Percentiles rank a stretch among this genome's conserved stretches.
These are phyloP conservation scores for Penicillium psychrosexuale DNA, from an alignment of 2,329 filamentous ascomycete genomes.

Conservation along the genomic window DNA sequence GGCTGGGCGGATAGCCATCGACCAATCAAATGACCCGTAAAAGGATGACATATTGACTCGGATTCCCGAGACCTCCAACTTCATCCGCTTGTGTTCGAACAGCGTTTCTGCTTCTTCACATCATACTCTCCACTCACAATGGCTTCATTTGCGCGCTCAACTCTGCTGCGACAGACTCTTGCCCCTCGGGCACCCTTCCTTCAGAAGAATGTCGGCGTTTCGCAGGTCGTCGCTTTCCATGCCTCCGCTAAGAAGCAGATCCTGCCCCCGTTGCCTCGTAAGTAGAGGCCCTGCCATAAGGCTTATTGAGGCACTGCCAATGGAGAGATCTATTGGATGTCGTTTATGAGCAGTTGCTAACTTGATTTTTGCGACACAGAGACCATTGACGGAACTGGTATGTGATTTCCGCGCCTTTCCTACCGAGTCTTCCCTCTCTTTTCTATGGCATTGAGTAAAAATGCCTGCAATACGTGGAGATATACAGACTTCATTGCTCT, in stretches of 20 bases:
- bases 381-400: constrained; percentile 72
- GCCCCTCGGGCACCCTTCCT: constrained; percentile 35
- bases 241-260: constrained; percentile 71
- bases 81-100: constrained; percentile 26
- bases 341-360: constrained; percentile 42
- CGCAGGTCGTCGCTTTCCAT: constrained; percentile 77
- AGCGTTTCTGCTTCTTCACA: constrained; percentile 16
- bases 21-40: constrained; percentile 38
- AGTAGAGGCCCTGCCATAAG: constrained; percentile 38
- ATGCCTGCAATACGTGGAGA: background rate
- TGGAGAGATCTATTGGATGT: background rate
- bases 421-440: constrained; percentile 3
- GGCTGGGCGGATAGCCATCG: constrained; percentile 34
- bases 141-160: constrained; percentile 42
- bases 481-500: background rate
- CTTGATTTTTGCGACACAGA: constrained; percentile 50
- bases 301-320: background rate
- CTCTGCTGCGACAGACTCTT: constrained; percentile 37
- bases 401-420: constrained; percentile 23
- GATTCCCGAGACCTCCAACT: constrained; percentile 41
- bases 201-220: constrained; percentile 36
- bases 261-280: constrained; percentile 82
- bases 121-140: constrained; percentile 30
- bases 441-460: background rate
- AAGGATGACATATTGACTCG: constrained; percentile 41